Evolutionary conservation across 352 stramenopile species (phyloP), one percentile per base, ranked within the genome.

Genomic region (Pseudoperonospora humuli): DNA sequence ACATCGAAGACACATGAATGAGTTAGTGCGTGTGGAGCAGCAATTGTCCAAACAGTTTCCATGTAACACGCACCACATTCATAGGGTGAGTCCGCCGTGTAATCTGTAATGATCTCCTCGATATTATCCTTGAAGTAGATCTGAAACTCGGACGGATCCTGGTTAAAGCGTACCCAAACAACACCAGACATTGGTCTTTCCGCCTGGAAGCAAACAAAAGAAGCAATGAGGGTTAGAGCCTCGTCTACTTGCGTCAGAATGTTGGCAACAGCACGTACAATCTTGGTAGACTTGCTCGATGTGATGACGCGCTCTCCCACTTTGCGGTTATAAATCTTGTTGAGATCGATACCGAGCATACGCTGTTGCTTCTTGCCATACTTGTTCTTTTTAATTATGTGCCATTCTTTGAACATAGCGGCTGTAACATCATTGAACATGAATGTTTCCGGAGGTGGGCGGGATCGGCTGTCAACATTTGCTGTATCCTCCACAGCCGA

Each of bases 321-420:
- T 79, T 93, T 94, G 47, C 78, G 78, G 61, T 92, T 94, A 64
- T 92, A 93, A 19, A 87, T 78, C 48, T 92, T 94, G 76, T 91
- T 88, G 49, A 88, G 67, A 39, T 92, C 80, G 42, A 94, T 73
- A 35, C 82, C 82, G 17, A 94, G 54, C 78, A 94, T 93, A 18
- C 82, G 79, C 27, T 90, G 76, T 61, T 94, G 82, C 45, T 81
- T 81, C 54, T 92, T 92, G 62, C 82, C 80, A 47, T 87, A 94
- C 53, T 94, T 94, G 70, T 94, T 94, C 53, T 91, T 94, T 63
- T 94, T 94, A 48, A 90, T 86, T 28, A 94, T 72, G 24, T 83
- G 82, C 82, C 82, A 94, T 51, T 94, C 82, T 54, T 94, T 92
- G 61, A 91, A 94, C 78, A 91, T 92, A 4, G 75, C 82, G 2